These are phyloP conservation scores for Calonectria honghensis DNA, from an alignment of 2,329 filamentous ascomycete species.

Conservation along the genomic window DNA sequence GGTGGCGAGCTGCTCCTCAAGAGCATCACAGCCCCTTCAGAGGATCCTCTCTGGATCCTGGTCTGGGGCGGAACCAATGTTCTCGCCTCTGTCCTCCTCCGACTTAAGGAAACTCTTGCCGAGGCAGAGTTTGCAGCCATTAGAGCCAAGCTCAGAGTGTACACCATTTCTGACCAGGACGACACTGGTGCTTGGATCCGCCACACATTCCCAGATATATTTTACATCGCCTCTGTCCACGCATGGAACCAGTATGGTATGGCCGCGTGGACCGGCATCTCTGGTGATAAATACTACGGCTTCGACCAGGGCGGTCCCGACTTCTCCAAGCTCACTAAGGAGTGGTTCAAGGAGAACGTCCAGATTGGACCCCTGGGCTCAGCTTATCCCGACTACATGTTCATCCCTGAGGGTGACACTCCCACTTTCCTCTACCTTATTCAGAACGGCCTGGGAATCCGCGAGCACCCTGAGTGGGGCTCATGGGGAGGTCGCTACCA, in stretches of 20 bases:
- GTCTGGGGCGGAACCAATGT: conserved; percentile 73
- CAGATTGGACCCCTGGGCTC: conserved; percentile 68
- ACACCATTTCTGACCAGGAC: conserved; percentile 76
- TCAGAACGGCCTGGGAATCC: conserved; percentile 60
- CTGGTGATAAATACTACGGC: conserved; percentile 59
- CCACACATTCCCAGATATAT: conserved; percentile 70
- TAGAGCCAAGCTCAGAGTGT: conserved; percentile 67
- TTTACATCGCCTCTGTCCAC: conserved; percentile 74
- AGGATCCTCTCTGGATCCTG: conserved; percentile 70
- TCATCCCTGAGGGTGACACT: conserved; percentile 72
- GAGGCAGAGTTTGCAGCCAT: conserved; percentile 60
- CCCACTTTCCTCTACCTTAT: conserved; percentile 68
- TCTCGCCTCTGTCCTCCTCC: conserved; percentile 68
- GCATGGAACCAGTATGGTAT: conserved; percentile 73
- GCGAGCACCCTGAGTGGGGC: conserved; percentile 68
- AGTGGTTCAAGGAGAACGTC: conserved; percentile 72
- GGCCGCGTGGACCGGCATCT: conserved; percentile 75
- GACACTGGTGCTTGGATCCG: conserved; percentile 75
- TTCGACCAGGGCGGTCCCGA: conserved; percentile 62
- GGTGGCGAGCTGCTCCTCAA: conserved; percentile 66
- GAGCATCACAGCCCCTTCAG: conserved; percentile 47
- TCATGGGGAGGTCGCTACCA: conserved; percentile 70
- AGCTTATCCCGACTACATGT: conserved; percentile 68
- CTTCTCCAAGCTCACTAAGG: conserved; percentile 66
- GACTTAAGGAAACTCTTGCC: conserved; percentile 55